Evolutionary conservation across 805 yeast species (phyloP).

Genomic region (Torulaspora microellipsoides): DNA sequence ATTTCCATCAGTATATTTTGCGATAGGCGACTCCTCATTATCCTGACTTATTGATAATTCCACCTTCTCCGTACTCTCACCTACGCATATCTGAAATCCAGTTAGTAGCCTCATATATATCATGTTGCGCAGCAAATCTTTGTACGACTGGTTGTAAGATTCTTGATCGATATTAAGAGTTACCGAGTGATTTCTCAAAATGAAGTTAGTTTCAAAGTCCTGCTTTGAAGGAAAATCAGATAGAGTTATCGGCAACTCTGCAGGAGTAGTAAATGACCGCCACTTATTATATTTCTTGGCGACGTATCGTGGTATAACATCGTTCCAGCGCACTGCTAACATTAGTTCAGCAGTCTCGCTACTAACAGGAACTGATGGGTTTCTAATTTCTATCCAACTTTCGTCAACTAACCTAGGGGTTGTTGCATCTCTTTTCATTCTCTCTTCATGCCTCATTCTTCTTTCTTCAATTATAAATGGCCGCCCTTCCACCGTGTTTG

Average conservation of each 20-base stretch:
- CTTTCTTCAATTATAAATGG: constrained; percentile 5
- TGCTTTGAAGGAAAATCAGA: constrained; percentile 66
- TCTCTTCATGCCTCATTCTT: background rate
- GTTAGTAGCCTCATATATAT: constrained; percentile 72
- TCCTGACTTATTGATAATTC: constrained; percentile 42
- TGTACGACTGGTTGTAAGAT: constrained; percentile 43
- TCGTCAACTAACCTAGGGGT: constrained; percentile 13
- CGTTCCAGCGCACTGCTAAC: constrained; percentile 84
- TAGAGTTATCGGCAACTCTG: constrained; percentile 80
- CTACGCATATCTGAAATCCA: constrained; percentile 89
- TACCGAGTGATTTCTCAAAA: constrained; percentile 80
- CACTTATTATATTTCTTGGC: constrained; percentile 73
- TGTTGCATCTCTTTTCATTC: background rate
- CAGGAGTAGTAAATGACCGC: constrained; percentile 91
- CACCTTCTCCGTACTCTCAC: constrained; percentile 57
- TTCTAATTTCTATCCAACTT: constrained; percentile 59
- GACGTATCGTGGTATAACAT: constrained; percentile 74
- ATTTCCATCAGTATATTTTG: constrained; percentile 47
- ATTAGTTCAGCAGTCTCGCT: constrained; percentile 51
- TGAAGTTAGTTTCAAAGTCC: constrained; percentile 68
- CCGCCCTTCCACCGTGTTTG: constrained; percentile 1
- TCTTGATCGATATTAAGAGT: constrained; percentile 57
- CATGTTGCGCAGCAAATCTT: constrained; percentile 78
- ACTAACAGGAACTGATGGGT: constrained; percentile 69
- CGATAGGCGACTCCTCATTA: constrained; percentile 51